Evolutionary conservation across 169 alveolate species (phyloP).

Genomic region (Fabrea salina): DNA sequence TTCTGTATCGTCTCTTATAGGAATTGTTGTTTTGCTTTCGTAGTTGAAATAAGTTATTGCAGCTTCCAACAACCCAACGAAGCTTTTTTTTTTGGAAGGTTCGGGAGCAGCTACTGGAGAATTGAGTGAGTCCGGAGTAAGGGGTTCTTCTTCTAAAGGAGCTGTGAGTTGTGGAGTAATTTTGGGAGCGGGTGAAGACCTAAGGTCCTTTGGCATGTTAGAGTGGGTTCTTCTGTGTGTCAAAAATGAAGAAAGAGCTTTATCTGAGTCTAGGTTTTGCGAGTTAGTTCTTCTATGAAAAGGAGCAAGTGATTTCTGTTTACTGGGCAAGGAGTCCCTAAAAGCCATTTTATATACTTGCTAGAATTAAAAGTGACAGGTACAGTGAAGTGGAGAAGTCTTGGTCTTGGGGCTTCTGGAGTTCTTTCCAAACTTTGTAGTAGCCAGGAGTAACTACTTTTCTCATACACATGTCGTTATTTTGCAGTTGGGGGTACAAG

Average conservation of each 20-base stretch:
- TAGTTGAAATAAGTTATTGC: not conserved
- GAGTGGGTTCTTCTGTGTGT: not conserved
- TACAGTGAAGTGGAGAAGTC: too few relatives aligned
- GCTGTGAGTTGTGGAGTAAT: not conserved
- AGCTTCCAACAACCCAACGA: not conserved
- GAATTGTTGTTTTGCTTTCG: not conserved
- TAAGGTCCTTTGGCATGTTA: not conserved
- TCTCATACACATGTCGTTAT: too few relatives aligned
- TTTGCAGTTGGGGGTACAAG: not conserved
- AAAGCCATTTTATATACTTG: too few relatives aligned
- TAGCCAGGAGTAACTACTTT: too few relatives aligned
- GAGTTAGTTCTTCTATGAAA: constrained; percentile 13
- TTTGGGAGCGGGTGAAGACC: not conserved
- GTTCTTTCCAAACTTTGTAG: too few relatives aligned
- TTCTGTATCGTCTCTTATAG: not conserved
- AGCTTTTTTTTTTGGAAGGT: not conserved
- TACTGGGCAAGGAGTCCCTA: too few relatives aligned
- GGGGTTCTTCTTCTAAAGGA: not conserved
- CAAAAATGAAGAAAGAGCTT: not conserved
- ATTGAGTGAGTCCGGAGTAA: constrained; percentile 8
- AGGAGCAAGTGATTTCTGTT: too few relatives aligned
- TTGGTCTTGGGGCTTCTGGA: too few relatives aligned
- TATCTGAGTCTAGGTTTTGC: not conserved
- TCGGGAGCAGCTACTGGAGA: not conserved
- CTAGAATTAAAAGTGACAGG: too few relatives aligned